These are phyloP conservation scores for Suhomyces panamericanus DNA, from an alignment of 1,139 yeast species.

Conservation along the genomic window DNA sequence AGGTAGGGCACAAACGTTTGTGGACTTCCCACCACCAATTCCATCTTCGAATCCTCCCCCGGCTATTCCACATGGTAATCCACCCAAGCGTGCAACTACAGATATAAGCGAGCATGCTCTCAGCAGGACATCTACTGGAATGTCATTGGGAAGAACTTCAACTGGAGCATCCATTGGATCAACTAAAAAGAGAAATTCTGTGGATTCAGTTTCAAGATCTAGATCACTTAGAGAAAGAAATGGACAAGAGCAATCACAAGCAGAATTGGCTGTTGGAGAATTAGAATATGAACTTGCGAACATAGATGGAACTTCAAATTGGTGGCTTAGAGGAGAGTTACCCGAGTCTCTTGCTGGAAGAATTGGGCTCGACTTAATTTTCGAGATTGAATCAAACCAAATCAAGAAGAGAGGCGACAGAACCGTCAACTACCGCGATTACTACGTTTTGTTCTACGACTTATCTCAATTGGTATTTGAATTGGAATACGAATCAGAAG, in stretches of 20 bases:
- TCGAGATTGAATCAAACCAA: constrained; percentile 64
- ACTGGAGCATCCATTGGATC: constrained; percentile 31
- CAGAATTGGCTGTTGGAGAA: constrained; percentile 28
- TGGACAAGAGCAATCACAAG: constrained; percentile 29
- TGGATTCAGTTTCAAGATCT: constrained; percentile 20
- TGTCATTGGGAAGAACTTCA: constrained; percentile 19
- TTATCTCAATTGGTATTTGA: constrained; percentile 66
- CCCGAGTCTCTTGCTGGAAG: constrained; percentile 55
- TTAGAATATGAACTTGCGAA: constrained; percentile 36
- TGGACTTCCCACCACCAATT: constrained; percentile 12
- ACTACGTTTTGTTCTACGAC: constrained; percentile 73
- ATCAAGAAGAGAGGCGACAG: constrained; percentile 61
- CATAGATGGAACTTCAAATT: constrained; percentile 40
- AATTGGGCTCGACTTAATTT: constrained; percentile 51
- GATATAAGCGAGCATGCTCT: constrained; percentile 16
- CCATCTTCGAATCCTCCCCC: constrained; percentile 17
- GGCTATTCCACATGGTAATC: constrained; percentile 14
- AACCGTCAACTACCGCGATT: constrained; percentile 55
- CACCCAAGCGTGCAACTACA: constrained; percentile 24
- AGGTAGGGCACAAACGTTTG: constrained; percentile 9
- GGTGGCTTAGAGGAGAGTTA: constrained; percentile 67
- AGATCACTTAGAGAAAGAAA: constrained; percentile 21
- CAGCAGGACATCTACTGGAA: constrained; percentile 8
- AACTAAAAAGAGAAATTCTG: constrained; percentile 14
- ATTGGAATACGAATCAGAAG: constrained; percentile 52